A percentile compares a stretch with the other conserved stretches of the same genome.
These are phyloP conservation scores for Malassezia dermatis DNA, from an alignment of 1,284 basidiomycete species.

Conservation along the genomic window DNA sequence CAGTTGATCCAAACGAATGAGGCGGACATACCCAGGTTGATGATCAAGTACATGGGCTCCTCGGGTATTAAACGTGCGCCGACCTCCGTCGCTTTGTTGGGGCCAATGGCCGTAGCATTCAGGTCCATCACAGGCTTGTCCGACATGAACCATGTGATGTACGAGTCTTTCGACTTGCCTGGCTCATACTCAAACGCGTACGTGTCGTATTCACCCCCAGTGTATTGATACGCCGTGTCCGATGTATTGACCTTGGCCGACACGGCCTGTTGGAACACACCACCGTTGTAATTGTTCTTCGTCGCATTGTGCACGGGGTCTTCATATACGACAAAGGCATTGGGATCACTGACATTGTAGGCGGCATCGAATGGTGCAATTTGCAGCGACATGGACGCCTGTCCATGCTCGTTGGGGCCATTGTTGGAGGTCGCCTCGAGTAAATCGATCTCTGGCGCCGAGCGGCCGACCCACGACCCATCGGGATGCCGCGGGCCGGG, in stretches of 20 bases:
- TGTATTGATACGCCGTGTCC: conserved; percentile 28
- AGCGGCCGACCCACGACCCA: conserved; percentile 50
- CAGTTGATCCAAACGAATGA: conserved; percentile 25
- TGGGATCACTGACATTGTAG: conserved; percentile 46
- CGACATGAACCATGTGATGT: conserved; percentile 30
- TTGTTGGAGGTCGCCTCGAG: conserved; percentile 56
- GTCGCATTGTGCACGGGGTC: neutral
- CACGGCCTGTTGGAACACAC: conserved; percentile 40
- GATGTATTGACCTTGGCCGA: conserved; percentile 36
- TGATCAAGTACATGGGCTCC: conserved; percentile 35
- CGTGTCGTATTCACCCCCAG: conserved; percentile 17
- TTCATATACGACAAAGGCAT: conserved; percentile 7
- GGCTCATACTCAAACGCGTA: conserved; percentile 58
- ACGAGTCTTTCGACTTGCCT: conserved; percentile 11
- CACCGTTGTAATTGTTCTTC: conserved; percentile 35
- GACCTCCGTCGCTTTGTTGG: conserved; percentile 60
- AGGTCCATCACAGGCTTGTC: conserved; percentile 50
- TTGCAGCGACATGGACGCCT: conserved; percentile 35
- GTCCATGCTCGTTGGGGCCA: conserved; percentile 21
- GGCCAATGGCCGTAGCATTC: conserved; percentile 60
- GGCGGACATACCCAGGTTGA: conserved; percentile 34
- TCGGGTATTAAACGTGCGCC: conserved; percentile 64
- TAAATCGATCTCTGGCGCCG: conserved; percentile 76
- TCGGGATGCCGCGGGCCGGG: conserved; percentile 35
- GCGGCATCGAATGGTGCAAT: conserved; percentile 37